Conservation (phyloP, 495 filamentous ascomycete species). For the Annulohypoxylon maeteangense region DNA sequence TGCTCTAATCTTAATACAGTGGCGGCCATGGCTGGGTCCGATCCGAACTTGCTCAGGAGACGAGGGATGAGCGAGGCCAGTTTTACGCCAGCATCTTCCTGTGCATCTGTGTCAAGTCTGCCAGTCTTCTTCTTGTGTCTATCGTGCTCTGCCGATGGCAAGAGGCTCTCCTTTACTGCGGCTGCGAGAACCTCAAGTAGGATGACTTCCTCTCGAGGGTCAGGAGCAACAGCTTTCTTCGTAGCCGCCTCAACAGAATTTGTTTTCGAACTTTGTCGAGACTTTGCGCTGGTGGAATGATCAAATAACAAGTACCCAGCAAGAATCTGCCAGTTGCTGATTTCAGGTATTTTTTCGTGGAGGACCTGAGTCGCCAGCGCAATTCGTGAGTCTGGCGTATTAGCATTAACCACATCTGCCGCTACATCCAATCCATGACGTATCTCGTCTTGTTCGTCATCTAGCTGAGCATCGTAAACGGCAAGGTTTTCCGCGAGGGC, state of each 20-base stretch:
- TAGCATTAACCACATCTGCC: slow-evolving; percentile 63
- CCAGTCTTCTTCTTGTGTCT: slow-evolving; percentile 70
- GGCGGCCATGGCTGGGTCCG: slow-evolving; percentile 84
- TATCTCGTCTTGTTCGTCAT: slow-evolving; percentile 56
- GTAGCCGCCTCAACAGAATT: slow-evolving; percentile 64
- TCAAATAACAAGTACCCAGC: slow-evolving; percentile 93
- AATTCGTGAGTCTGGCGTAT: slow-evolving; percentile 78
- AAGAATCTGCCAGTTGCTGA: slow-evolving; percentile 87
- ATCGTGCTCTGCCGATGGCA: slow-evolving; percentile 68
- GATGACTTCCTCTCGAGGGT: slow-evolving; percentile 81
- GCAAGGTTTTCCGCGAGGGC: slow-evolving; percentile 85
- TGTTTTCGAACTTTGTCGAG: slow-evolving; percentile 53
- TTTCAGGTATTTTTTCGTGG: slow-evolving; percentile 80
- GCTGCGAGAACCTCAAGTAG: slow-evolving; percentile 88
- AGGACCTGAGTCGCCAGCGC: slow-evolving; percentile 85
- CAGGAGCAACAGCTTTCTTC: slow-evolving; percentile 73
- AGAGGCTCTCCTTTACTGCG: slow-evolving; percentile 74
- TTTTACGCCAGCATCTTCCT: slow-evolving; percentile 77
- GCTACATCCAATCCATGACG: slow-evolving; percentile 56
- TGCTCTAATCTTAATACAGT: slow-evolving; percentile 88
- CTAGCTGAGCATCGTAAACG: slow-evolving; percentile 71
- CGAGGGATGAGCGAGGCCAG: slow-evolving; percentile 83
- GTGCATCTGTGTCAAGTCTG: slow-evolving; percentile 68
- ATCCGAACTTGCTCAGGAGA: slow-evolving; percentile 90
- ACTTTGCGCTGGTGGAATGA: slow-evolving; percentile 70